Percentiles rank a stretch among this genome's conserved stretches.
These are phyloP conservation scores for Fusarium setosum DNA, from an alignment of 2,329 filamentous ascomycete genomes.

Conservation along the genomic window DNA sequence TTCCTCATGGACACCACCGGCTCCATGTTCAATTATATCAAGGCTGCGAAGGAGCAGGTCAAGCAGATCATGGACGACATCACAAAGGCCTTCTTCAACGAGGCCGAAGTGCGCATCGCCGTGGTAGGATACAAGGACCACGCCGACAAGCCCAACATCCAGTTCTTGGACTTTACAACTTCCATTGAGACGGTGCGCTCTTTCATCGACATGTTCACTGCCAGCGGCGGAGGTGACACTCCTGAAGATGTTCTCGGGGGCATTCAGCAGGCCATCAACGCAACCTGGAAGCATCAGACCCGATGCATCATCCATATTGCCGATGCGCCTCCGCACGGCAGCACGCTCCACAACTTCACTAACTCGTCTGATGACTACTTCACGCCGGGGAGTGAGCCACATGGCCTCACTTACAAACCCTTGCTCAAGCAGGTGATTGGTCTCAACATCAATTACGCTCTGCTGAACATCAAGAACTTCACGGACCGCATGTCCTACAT, in stretches of 20 bases:
- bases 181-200: not conserved
- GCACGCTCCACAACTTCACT: not conserved
- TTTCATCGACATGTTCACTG: constrained; percentile 9
- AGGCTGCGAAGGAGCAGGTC: constrained; percentile 49
- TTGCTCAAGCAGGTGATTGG: constrained; percentile 22
- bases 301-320: constrained; percentile 37
- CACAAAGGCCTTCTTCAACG: constrained; percentile 44
- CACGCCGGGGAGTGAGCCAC: constrained; percentile 5
- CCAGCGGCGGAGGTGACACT: constrained; percentile 43
- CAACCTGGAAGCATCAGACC: constrained; percentile 48
- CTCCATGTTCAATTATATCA: constrained; percentile 48
- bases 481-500: constrained; percentile 8
- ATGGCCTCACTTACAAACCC: constrained; percentile 8
- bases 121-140: constrained; percentile 53
- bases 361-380: constrained; percentile 5
- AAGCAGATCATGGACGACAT: constrained; percentile 48
- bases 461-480: constrained; percentile 4
- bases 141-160: constrained; percentile 13
- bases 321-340: constrained; percentile 21
- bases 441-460: constrained; percentile 22
- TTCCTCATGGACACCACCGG: constrained; percentile 52
- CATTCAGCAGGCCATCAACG: constrained; percentile 44
- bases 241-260: constrained; percentile 53
- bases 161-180: constrained; percentile 24
- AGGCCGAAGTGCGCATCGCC: constrained; percentile 49